Evolutionary conservation across 108 stramenopile genomes (phyloP), one percentile per base, ranked within the genome.

Genomic region (Phaeodactylum tricornutum): DNA sequence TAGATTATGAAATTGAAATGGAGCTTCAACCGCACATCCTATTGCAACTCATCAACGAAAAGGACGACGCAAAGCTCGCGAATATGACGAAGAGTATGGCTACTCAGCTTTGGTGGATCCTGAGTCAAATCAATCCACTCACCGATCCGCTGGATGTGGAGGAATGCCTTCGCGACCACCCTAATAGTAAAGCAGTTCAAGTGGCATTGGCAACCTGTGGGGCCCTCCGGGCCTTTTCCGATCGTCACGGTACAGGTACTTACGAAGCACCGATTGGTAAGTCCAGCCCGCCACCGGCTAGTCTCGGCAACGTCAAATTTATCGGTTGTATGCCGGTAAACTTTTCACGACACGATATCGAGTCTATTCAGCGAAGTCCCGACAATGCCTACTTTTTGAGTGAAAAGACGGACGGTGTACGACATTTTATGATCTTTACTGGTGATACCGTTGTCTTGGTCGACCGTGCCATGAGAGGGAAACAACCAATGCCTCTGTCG

Each of bases 341-440:
- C 43, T 91, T 97, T 65, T 89, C 83, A 22, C 74, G 93, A 34
- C 87, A 91, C 38, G 84, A 94, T 59, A 84, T 96, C 53, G 87
- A 87, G 50, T 78, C 82, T 45, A 81, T 96, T 1, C 91, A 94
- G 53, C 50, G 72, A 25, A 66, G 66, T 19, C 67, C 67, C 28
- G 60, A 60, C 19, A 67, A 68, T 64, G 82, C 72, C 30, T 97
- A 97, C 63, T 93, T 66, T 71, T 47, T 95, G 43, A 85, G 90
- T 47, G 96, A 97, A 69, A 97, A 97, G 77, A 94, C 93, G 36
- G 96, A 97, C 57, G 96, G 96, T 3, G 92, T 95, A 25, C 77
- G 96, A 2, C 92, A 97, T 56, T 75, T 97, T 44, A 50, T 97
- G 69, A 68, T 93, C 30, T 90, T 91, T 62, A 81, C 87, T 12